Percentiles rank a stretch among this genome's conserved stretches.
Conservation (phyloP, 1,284 basidiomycete species). For the Hemileia vastatrix region DNA sequence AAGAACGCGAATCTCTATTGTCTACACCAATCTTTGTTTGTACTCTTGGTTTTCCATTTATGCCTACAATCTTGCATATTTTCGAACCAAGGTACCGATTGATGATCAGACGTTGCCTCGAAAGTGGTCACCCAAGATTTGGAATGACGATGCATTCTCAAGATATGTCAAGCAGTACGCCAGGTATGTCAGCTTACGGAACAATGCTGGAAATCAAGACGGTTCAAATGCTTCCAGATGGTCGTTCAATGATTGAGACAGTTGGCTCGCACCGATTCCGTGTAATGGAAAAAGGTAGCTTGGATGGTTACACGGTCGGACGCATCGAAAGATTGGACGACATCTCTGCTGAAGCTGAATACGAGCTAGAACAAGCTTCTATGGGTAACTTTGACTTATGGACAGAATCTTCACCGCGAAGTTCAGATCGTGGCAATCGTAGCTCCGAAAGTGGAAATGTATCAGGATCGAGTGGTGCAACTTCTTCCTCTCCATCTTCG, state of each 20-base stretch:
- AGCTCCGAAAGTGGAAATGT: neutral
- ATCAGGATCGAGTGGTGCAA: neutral
- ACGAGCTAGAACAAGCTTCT: constrained; percentile 42
- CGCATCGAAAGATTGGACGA: constrained; percentile 64
- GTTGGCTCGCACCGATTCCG: constrained; percentile 74
- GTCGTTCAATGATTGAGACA: constrained; percentile 78
- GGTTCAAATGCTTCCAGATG: constrained; percentile 79
- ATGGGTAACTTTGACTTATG: constrained; percentile 22
- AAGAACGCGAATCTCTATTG: constrained; percentile 64
- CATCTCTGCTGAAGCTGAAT: constrained; percentile 51
- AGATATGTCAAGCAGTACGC: constrained; percentile 45
- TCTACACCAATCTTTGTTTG: constrained; percentile 86
- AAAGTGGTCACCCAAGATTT: constrained; percentile 62
- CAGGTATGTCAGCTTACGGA: constrained; percentile 62
- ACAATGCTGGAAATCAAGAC: constrained; percentile 83
- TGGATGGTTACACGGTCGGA: constrained; percentile 83
- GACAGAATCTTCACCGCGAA: constrained; percentile 4
- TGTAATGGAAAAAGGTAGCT: constrained; percentile 64
- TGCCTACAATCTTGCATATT: constrained; percentile 80
- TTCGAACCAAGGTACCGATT: constrained; percentile 84
- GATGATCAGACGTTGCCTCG: constrained; percentile 84
- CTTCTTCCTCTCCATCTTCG: neutral
- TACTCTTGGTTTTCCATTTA: constrained; percentile 76
- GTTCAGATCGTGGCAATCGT: constrained; percentile 22
- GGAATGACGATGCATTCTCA: constrained; percentile 75